Evolutionary conservation across 2,329 filamentous ascomycete genomes (phyloP).

Genomic region (Alternaria gansuensis): DNA sequence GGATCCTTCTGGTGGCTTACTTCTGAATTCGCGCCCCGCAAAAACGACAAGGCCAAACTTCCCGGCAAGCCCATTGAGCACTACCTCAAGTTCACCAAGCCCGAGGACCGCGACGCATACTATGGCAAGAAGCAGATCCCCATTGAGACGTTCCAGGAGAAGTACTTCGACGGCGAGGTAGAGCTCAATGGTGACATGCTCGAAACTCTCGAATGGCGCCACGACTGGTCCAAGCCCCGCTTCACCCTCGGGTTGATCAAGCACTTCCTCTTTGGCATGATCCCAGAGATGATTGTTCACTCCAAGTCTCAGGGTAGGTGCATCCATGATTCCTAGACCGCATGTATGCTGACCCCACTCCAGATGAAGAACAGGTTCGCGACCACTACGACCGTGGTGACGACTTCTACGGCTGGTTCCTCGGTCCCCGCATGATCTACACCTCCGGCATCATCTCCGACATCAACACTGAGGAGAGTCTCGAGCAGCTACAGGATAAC

Average conservation of each 20-base stretch:
- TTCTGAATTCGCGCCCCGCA: slow-evolving; percentile 83
- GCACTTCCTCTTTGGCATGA: slow-evolving; percentile 86
- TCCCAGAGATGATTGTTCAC: slow-evolving; percentile 92
- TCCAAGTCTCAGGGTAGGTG: slow-evolving; percentile 80
- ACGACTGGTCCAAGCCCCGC: slow-evolving; percentile 95
- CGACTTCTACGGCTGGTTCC: slow-evolving; percentile 98
- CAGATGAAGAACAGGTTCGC: slow-evolving; percentile 97
- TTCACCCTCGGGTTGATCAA: slow-evolving; percentile 88
- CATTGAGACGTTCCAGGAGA: slow-evolving; percentile 94
- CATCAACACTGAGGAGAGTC: slow-evolving; percentile 82
- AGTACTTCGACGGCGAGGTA: slow-evolving; percentile 95
- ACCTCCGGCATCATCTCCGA: slow-evolving; percentile 94
- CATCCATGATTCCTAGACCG: not conserved
- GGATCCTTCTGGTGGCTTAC: slow-evolving; percentile 81
- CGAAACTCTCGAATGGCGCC: slow-evolving; percentile 89
- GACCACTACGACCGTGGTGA: slow-evolving; percentile 98
- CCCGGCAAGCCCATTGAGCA: slow-evolving; percentile 88
- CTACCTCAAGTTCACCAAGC: slow-evolving; percentile 82
- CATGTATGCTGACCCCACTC: slow-evolving; percentile 13
- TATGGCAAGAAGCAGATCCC: slow-evolving; percentile 81
- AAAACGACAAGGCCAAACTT: slow-evolving; percentile 88
- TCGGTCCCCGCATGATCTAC: slow-evolving; percentile 98
- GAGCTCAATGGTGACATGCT: slow-evolving; percentile 94
- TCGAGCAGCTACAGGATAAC: slow-evolving; percentile 97
- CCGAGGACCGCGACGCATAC: slow-evolving; percentile 70